phyloP scores from a whole-genome alignment of 2,329 filamentous ascomycete species.

The Aaosphaeria pasadenensis region DNA sequence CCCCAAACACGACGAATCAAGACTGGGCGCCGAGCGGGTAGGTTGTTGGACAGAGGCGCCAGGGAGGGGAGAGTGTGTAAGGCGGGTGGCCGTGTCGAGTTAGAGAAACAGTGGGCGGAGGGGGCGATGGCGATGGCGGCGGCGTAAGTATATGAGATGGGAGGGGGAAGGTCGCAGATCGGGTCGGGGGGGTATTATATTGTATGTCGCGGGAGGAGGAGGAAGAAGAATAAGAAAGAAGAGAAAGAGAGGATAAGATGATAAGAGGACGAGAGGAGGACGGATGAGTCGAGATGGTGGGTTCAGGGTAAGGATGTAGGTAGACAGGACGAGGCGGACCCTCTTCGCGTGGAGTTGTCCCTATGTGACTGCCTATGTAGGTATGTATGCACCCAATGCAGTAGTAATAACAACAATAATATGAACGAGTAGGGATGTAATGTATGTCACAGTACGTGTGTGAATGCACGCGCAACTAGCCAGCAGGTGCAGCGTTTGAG shows the following conservation, averaged over 20 bases:
- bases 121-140: background rate
- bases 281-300: background rate
- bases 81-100: background rate
- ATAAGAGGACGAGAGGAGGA: background rate
- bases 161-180: background rate
- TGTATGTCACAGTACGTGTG: no score
- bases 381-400: no score
- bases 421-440: no score
- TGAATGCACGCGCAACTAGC: no score
- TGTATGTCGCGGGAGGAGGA: background rate
- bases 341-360: background rate
- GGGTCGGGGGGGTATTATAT: no score
- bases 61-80: background rate
- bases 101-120: background rate
- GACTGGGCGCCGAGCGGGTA: background rate
- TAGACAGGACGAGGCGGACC: background rate
- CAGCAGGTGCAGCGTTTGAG: no score
- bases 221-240: background rate
- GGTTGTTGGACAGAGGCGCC: background rate
- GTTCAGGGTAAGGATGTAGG: background rate
- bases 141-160: background rate
- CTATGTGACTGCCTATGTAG: no score
- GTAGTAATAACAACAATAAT: no score
- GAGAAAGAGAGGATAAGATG: background rate
- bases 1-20: background rate